Percentiles rank a stretch among this genome's conserved stretches.
These are phyloP conservation scores for Candida andamanensis DNA, from an alignment of 805 yeast species.

Conservation along the genomic window DNA sequence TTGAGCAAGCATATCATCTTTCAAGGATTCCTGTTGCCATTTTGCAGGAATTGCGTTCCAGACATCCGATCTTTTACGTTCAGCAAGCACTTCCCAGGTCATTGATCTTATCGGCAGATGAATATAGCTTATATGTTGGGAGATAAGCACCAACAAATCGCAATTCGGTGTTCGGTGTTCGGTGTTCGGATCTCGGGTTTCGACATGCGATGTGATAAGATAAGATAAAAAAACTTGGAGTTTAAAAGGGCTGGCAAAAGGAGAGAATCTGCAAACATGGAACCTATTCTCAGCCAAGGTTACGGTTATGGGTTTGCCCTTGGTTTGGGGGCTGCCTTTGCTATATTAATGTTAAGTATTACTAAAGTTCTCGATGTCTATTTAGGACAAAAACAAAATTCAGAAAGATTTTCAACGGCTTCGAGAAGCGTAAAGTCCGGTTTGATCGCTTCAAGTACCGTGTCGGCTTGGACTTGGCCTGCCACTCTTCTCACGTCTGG, in stretches of 20 bases:
- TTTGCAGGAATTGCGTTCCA: constrained; percentile 2
- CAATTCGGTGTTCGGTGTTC: background rate
- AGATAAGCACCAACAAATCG: background rate
- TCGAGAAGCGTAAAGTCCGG: constrained; percentile 41
- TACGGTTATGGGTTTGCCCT: constrained; percentile 39
- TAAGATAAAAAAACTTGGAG: background rate
- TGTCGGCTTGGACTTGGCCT: constrained; percentile 47
- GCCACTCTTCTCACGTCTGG: constrained; percentile 25
- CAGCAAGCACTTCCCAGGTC: constrained; percentile 2
- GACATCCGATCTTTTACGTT: background rate
- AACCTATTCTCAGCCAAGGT: background rate
- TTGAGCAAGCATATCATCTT: constrained; percentile 3
- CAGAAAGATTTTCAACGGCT: constrained; percentile 41
- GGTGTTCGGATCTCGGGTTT: background rate
- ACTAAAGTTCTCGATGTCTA: constrained; percentile 29
- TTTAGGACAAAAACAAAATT: constrained; percentile 37
- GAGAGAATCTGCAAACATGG: background rate
- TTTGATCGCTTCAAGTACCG: constrained; percentile 38
- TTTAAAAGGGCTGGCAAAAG: background rate
- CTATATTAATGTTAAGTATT: constrained; percentile 31
- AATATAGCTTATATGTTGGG: no score
- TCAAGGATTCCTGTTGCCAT: constrained; percentile 2
- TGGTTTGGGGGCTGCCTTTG: constrained; percentile 44
- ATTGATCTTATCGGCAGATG: no score
- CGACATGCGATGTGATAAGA: background rate